These are phyloP conservation scores for Aspergillus persii DNA, from an alignment of 2,329 filamentous ascomycete species.

Conservation along the genomic window DNA sequence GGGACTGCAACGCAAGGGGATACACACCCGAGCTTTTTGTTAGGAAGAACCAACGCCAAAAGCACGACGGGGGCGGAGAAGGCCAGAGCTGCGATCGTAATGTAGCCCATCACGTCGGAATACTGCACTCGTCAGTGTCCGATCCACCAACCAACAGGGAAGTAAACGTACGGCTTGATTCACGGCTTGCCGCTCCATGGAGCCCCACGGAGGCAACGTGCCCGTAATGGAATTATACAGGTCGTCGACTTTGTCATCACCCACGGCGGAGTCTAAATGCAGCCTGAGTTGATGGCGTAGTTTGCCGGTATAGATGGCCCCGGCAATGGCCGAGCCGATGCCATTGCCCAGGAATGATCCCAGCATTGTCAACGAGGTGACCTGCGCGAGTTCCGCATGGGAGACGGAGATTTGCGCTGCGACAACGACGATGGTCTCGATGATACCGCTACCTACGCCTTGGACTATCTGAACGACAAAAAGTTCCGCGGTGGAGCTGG, in stretches of 20 bases:
- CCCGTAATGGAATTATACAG: conserved; percentile 50
- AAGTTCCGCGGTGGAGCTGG: conserved; percentile 46
- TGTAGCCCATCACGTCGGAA: conserved; percentile 33
- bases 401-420: conserved; percentile 47
- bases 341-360: conserved; percentile 41
- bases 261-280: conserved; percentile 35
- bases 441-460: conserved; percentile 48
- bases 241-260: conserved; percentile 31
- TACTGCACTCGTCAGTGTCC: conserved; percentile 19
- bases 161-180: conserved; percentile 33
- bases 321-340: conserved; percentile 43
- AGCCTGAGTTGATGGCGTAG: conserved; percentile 38
- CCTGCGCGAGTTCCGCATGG: conserved; percentile 48
- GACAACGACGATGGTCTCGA: conserved; percentile 45
- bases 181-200: conserved; percentile 42
- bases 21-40: conserved; percentile 27
- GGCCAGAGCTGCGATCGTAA: conserved; percentile 31
- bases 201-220: conserved; percentile 42
- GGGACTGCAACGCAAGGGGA: neutral
- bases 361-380: conserved; percentile 48
- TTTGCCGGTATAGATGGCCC: conserved; percentile 51
- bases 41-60: conserved; percentile 26
- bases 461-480: conserved; percentile 51
- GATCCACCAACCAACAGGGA: neutral
- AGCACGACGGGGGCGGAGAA: conserved; percentile 27